Base-by-base conservation (phyloP, 345 rosid species). In the Hibiscus syriacus region DNA sequence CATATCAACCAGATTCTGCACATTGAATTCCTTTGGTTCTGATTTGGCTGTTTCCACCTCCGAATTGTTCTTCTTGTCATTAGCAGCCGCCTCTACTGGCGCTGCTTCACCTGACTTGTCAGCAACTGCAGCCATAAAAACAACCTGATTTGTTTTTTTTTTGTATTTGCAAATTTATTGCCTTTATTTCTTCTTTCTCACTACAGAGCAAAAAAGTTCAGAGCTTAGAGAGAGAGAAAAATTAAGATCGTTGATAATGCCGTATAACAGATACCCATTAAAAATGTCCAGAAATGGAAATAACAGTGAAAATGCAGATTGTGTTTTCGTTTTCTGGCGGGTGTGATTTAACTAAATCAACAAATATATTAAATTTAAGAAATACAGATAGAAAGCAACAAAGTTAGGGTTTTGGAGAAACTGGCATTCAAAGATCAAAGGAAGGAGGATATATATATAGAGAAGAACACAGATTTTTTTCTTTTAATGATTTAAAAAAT, bases 51-150 rank as follows among this genome's bases (percentile, higher is more conserved):
- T 26, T 26, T 57, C 50, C 64, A 55, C 41, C 23, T 13, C 50
- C 52, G 20, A 38, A 39, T 36, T 64, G 19, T 26, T 55, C 69
- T 12, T 67, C 74, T 1, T 73, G 64, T 17, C 43, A 11, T 68
- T 60, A 66, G 53, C 67, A 73, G 20, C 76, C 53, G 70, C 72
- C 34, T 79, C 85, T 60, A 5, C 27, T 36, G 9, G 16, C 39
- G 74, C 77, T 50, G 78, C 82, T 50, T 86, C 85, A 56, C 69
- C 79, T 46, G 85, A 61, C 41, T 76, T 79, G 77, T 85, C 90
- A 81, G 83, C 81, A 75, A 85, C 87, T 65, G 84, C 83, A 77
- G 90, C 94, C 97, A 90, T 90, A n/a, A n/a, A n/a, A n/a, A n/a
- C n/a, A n/a, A n/a, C n/a, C n/a, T n/a, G n/a, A n/a, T n/a, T n/a